Conservation (phyloP, 805 yeast genomes). For the Pichia californica region DNA sequence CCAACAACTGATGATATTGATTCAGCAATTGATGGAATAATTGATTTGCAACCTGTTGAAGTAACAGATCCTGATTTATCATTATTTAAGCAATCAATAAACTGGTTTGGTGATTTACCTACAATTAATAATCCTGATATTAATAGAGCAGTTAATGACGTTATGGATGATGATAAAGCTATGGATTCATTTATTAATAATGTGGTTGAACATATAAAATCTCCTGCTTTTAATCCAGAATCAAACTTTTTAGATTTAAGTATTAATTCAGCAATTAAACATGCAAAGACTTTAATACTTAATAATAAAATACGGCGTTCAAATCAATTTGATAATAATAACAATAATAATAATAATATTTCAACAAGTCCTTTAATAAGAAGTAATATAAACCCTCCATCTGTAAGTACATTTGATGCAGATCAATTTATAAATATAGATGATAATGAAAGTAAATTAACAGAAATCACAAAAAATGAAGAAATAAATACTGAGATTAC, state of each 20-base stretch:
- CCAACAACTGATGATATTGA: too few species aligned
- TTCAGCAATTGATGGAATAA: too few species aligned
- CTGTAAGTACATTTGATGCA: neutral
- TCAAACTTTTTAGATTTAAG: constrained; percentile 9
- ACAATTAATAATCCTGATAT: neutral
- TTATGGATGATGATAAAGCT: constrained; percentile 1
- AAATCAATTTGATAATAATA: neutral
- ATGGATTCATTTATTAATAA: constrained; percentile 7
- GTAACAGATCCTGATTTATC: too few species aligned
- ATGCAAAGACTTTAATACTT: constrained; percentile 1
- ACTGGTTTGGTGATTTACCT: neutral
- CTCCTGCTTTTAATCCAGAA: constrained; percentile 13
- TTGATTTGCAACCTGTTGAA: too few species aligned
- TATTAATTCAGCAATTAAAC: constrained; percentile 1
- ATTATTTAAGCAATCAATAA: too few species aligned
- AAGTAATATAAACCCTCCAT: too few species aligned
- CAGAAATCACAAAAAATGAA: too few species aligned
- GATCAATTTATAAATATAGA: neutral
- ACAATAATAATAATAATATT: too few species aligned
- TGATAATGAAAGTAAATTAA: neutral
- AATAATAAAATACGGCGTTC: constrained; percentile 1
- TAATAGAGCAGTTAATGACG: constrained; percentile 6
- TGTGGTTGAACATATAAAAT: constrained; percentile 13
- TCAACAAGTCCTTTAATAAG: too few species aligned
- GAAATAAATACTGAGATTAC: too few species aligned